Conservation (phyloP, 169 alveolate genomes). For the Babesia ovata region DNA sequence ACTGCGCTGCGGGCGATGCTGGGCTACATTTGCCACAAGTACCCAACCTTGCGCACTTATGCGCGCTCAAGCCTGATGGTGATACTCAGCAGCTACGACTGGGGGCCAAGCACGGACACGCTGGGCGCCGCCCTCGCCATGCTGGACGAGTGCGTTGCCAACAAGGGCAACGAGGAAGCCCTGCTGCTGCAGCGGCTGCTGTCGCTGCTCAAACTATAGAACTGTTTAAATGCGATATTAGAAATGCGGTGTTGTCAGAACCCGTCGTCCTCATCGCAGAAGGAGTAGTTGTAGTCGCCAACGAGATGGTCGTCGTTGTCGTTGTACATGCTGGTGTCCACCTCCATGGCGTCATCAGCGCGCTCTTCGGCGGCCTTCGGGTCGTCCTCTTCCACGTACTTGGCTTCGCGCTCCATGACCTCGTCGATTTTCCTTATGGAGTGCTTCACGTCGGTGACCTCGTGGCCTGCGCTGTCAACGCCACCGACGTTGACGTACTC, state of each 20-base stretch:
- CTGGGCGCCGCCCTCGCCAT: background rate
- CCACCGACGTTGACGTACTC: slow-evolving; percentile 15
- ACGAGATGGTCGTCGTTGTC: slow-evolving; percentile 35
- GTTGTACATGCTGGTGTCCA: slow-evolving; percentile 31
- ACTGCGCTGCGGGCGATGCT: slow-evolving; percentile 24
- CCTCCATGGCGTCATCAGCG: slow-evolving; percentile 25
- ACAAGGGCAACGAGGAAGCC: background rate
- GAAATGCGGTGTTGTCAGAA: slow-evolving; percentile 1
- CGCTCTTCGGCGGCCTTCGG: background rate
- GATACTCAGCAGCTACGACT: slow-evolving; percentile 13
- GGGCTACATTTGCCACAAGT: slow-evolving; percentile 43
- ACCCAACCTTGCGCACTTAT: slow-evolving; percentile 55
- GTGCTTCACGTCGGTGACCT: slow-evolving; percentile 17
- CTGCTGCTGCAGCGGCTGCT: background rate
- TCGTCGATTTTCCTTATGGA: slow-evolving; percentile 17
- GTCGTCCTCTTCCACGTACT: slow-evolving; percentile 23
- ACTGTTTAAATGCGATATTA: background rate
- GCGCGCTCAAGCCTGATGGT: slow-evolving; percentile 27
- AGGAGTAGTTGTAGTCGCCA: slow-evolving; percentile 67
- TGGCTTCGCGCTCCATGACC: slow-evolving; percentile 49
- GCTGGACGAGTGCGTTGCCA: slow-evolving; percentile 1
- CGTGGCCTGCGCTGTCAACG: background rate
- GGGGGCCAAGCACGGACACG: background rate
- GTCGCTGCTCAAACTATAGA: background rate
- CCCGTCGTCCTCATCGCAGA: slow-evolving; percentile 65